Conservation (phyloP, 2,329 filamentous ascomycete species). For the Geosmithia putterillii region DNA sequence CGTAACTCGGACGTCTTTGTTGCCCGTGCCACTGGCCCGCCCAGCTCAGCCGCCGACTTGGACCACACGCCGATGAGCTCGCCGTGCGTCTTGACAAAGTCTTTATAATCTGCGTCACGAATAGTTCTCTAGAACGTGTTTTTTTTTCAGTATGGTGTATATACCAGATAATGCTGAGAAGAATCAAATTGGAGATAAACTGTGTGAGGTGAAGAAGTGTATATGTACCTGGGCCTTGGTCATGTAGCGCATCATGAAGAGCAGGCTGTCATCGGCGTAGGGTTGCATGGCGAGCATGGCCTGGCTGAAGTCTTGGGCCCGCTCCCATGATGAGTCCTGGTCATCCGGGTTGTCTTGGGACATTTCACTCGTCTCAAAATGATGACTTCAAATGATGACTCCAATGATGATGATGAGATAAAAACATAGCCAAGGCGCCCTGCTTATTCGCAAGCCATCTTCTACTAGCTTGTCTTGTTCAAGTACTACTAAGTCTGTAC, state of each 20-base stretch:
- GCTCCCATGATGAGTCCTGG: not conserved
- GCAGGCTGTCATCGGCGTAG: slow-evolving; percentile 3
- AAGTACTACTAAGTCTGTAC: too few relatives aligned
- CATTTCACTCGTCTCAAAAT: not conserved
- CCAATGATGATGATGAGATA: too few relatives aligned
- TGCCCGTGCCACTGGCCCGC: slow-evolving; percentile 2
- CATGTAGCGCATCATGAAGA: slow-evolving; percentile 3
- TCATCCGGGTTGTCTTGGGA: not conserved
- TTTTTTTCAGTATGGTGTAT: too few relatives aligned
- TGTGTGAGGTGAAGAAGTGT: too few relatives aligned
- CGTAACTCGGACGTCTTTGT: slow-evolving; percentile 9
- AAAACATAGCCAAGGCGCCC: too few relatives aligned
- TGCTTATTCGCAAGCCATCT: too few relatives aligned
- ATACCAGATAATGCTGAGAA: too few relatives aligned
- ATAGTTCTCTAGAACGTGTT: slow-evolving; percentile 7
- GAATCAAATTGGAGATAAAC: too few relatives aligned
- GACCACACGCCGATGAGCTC: slow-evolving; percentile 8
- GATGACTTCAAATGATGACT: too few relatives aligned
- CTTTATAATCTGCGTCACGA: slow-evolving; percentile 12
- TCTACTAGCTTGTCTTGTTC: too few relatives aligned
- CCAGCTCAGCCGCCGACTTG: slow-evolving; percentile 3
- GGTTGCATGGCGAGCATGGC: slow-evolving; percentile 1
- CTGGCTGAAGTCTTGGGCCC: slow-evolving; percentile 2
- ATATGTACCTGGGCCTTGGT: slow-evolving; percentile 1
- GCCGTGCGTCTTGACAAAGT: slow-evolving; percentile 7